These are phyloP conservation scores for Saturnispora zaruensis DNA, from an alignment of 805 yeast genomes.

Conservation along the genomic window DNA sequence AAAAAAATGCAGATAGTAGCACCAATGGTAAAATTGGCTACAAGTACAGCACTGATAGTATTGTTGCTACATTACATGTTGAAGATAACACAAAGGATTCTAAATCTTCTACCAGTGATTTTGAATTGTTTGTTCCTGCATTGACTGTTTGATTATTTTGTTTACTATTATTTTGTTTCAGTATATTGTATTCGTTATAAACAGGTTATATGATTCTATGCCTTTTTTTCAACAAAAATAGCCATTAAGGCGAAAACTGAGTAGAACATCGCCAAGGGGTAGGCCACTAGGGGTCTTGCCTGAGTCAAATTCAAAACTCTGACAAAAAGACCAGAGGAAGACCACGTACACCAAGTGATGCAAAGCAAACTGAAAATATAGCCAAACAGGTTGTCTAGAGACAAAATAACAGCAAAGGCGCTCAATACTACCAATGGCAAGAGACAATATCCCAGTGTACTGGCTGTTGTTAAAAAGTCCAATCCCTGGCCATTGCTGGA, in stretches of 20 bases:
- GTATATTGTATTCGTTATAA: background rate
- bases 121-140: constrained; percentile 64
- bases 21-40: constrained; percentile 32
- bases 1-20: background rate
- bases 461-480: constrained; percentile 66
- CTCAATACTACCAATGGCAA: constrained; percentile 78
- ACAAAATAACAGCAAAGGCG: constrained; percentile 55
- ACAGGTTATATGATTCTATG: background rate
- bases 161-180: background rate
- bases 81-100: constrained; percentile 49
- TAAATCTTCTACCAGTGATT: constrained; percentile 49
- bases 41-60: constrained; percentile 46
- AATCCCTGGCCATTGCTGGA: constrained; percentile 37
- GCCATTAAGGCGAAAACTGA: constrained; percentile 95
- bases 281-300: constrained; percentile 85
- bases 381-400: constrained; percentile 68
- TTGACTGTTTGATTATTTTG: constrained; percentile 5
- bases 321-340: constrained; percentile 89
- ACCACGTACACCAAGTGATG: constrained; percentile 84
- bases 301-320: constrained; percentile 74
- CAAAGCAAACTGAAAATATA: constrained; percentile 58
- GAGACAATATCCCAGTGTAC: constrained; percentile 89
- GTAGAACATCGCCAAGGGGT: constrained; percentile 86
- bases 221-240: constrained; percentile 43
- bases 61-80: constrained; percentile 65